Percentiles rank a stretch among this genome's conserved stretches.
Conservation (phyloP, 306 rosid species). For the Pyrus pyrifolia region DNA sequence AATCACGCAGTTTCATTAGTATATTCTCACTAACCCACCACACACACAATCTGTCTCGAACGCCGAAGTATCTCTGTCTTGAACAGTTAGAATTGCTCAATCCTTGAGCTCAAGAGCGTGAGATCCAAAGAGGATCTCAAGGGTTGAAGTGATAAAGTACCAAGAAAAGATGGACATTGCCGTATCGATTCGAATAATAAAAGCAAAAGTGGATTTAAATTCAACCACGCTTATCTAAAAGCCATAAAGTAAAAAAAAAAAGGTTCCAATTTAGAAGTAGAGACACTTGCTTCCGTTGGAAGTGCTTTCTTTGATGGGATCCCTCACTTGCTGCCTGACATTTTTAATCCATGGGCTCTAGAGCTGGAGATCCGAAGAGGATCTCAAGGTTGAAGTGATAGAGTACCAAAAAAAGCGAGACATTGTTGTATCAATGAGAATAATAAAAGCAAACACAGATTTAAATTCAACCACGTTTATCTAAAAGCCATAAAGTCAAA, state of each 20-base stretch:
- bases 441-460: too few species aligned
- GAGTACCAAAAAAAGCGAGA: too few species aligned
- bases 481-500: not conserved
- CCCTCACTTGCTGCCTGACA: not conserved
- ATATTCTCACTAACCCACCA: too few species aligned
- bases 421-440: too few species aligned
- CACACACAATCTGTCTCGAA: too few species aligned
- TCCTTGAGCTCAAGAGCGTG: too few species aligned
- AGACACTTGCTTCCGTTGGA: not conserved
- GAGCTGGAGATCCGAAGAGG: not conserved
- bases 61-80: too few species aligned
- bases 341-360: not conserved
- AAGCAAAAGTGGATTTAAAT: not conserved
- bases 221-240: too few species aligned
- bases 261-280: not conserved
- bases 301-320: not conserved
- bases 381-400: not conserved
- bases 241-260: not conserved
- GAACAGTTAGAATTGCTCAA: too few species aligned
- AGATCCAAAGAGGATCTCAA: not conserved
- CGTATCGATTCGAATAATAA: not conserved
- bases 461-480: not conserved
- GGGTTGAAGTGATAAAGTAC: not conserved
- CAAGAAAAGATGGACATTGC: not conserved
- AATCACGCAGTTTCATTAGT: rapidly evolving